Evolutionary conservation across 257 asterid species (phyloP).

Genomic region (Gynochthodes officinalis): DNA sequence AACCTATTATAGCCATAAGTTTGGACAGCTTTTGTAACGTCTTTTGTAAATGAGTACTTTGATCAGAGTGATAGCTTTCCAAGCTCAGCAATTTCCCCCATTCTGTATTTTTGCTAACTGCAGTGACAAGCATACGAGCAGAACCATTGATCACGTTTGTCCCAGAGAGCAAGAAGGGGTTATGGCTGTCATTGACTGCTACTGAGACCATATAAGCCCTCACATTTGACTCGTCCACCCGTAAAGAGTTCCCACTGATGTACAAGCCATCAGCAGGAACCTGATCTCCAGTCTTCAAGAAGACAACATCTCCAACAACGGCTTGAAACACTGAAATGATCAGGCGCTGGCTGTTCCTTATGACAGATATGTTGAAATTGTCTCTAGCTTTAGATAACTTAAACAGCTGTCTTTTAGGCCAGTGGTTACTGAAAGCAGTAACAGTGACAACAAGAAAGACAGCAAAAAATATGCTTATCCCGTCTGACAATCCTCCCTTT

Average conservation of each 20-base stretch:
- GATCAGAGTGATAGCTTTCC: constrained; percentile 27
- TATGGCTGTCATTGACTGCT: constrained; percentile 23
- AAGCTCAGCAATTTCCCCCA: constrained; percentile 59
- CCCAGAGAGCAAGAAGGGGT: constrained; percentile 52
- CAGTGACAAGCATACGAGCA: constrained; percentile 47
- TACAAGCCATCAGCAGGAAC: constrained; percentile 67
- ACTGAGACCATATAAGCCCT: constrained; percentile 38
- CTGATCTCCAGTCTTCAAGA: constrained; percentile 48
- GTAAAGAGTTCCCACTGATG: constrained; percentile 37
- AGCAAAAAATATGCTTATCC: constrained; percentile 51
- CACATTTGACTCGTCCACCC: constrained; percentile 51
- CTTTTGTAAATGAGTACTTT: constrained; percentile 51
- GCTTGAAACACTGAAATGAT: constrained; percentile 39
- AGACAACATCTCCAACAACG: constrained; percentile 53
- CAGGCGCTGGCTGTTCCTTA: constrained; percentile 39
- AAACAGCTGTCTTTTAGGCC: constrained; percentile 49
- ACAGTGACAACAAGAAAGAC: constrained; percentile 53
- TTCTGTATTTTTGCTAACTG: constrained; percentile 52
- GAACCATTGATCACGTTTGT: constrained; percentile 52
- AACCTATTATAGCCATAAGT: constrained; percentile 45
- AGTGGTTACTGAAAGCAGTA: constrained; percentile 46
- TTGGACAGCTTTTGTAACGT: constrained; percentile 41
- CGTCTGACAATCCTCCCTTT: constrained; percentile 56
- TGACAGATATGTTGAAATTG: constrained; percentile 34
- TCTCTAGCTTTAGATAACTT: constrained; percentile 46